Evolutionary conservation across 352 stramenopile species (phyloP).

Genomic region (Phytophthora sp.): DNA sequence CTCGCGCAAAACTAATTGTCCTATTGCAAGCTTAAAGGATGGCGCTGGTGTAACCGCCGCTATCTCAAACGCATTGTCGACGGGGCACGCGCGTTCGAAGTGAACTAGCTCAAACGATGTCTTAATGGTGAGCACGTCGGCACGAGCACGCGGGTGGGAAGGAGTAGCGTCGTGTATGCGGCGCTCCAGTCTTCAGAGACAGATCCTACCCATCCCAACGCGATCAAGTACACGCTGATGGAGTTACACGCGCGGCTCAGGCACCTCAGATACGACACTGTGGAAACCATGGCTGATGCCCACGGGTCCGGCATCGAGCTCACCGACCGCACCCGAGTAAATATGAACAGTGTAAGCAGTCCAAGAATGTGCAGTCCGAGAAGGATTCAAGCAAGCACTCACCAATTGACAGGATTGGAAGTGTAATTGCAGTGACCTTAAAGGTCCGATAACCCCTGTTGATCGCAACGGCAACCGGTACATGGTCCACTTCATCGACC

Average conservation of each 20-base stretch:
- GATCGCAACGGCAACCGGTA: conserved; percentile 13
- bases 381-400: conserved; percentile 14
- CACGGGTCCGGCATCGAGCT: not conserved
- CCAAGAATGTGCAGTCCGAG: not conserved
- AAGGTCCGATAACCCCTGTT: conserved; percentile 3
- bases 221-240: conserved; percentile 5
- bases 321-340: not conserved
- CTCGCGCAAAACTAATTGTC: not conserved
- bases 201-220: not conserved
- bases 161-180: not conserved
- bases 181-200: not conserved
- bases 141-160: not conserved
- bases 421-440: conserved; percentile 21
- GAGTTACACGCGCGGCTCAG: conserved; percentile 5
- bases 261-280: conserved; percentile 5
- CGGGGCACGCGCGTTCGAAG: not conserved
- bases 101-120: conserved; percentile 5
- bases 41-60: not conserved
- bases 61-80: not conserved
- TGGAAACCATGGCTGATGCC: too few relatives aligned
- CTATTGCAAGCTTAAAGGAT: not conserved
- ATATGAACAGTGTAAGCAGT: conserved; percentile 16
- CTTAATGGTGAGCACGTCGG: not conserved
- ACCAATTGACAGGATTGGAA: conserved; percentile 12
- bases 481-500: conserved; percentile 22